These are phyloP conservation scores for Ophiostoma fasciatum DNA, from an alignment of 2,329 filamentous ascomycete genomes.

Conservation along the genomic window DNA sequence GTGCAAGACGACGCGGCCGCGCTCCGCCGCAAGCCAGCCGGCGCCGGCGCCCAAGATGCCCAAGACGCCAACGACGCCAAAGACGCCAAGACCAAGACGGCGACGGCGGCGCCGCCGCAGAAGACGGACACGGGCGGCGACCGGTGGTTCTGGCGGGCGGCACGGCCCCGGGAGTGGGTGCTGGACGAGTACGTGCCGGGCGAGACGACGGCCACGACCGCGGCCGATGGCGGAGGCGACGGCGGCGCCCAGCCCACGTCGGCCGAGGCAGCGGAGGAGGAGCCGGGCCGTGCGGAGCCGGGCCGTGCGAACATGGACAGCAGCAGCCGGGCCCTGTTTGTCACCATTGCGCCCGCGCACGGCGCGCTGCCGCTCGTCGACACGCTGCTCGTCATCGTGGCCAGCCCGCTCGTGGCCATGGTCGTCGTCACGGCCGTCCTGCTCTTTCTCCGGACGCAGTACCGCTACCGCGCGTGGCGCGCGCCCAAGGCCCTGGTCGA, in stretches of 20 bases:
- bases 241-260: too few relatives aligned
- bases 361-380: slow-evolving; percentile 91
- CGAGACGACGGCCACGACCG: background rate
- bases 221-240: background rate
- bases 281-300: too few relatives aligned
- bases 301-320: background rate
- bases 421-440: slow-evolving; percentile 86
- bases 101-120: background rate
- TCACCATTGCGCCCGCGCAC: slow-evolving; percentile 85
- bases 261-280: background rate
- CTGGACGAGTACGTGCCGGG: slow-evolving; percentile 9
- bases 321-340: slow-evolving; percentile 57
- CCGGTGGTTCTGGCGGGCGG: slow-evolving; percentile 9
- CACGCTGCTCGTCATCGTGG: slow-evolving; percentile 87
- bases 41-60: background rate
- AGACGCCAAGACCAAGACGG: slow-evolving; percentile 1
- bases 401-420: slow-evolving; percentile 82
- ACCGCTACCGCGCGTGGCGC: slow-evolving; percentile 79
- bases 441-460: slow-evolving; percentile 72
- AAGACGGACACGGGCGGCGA: background rate
- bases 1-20: background rate
- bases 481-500: slow-evolving; percentile 97
- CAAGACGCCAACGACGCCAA: background rate
- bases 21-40: background rate
- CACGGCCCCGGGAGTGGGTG: slow-evolving; percentile 10